These are phyloP conservation scores for Corymbia maculata DNA, from an alignment of 345 rosid species.

Conservation along the genomic window DNA sequence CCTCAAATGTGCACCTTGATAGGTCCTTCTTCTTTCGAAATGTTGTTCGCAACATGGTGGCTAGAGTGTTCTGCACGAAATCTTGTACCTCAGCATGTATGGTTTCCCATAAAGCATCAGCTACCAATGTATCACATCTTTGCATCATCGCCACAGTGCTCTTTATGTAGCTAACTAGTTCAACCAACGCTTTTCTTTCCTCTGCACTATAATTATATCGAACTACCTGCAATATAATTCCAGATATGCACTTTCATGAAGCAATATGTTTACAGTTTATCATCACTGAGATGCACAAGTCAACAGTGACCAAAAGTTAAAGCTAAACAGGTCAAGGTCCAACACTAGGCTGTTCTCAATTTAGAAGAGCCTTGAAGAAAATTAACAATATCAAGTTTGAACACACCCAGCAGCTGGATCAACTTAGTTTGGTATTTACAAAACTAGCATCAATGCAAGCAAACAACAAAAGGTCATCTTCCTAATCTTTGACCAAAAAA, in stretches of 20 bases:
- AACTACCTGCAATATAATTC: conserved; percentile 56
- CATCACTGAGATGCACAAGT: neutral
- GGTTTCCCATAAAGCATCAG: conserved; percentile 99
- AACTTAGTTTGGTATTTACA: neutral
- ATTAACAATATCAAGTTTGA: neutral
- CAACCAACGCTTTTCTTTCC: conserved; percentile 89
- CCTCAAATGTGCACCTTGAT: conserved; percentile 44
- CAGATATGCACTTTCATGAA: neutral
- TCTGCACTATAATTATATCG: conserved; percentile 85
- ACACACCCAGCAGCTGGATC: neutral
- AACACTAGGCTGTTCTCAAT: neutral
- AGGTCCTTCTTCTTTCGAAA: conserved; percentile 95
- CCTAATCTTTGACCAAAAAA: neutral
- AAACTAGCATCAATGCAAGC: neutral
- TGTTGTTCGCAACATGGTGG: conserved; percentile 88
- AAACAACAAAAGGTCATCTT: neutral
- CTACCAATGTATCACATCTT: conserved; percentile 80
- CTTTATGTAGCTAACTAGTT: conserved; percentile 92
- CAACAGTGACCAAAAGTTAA: neutral
- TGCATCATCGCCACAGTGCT: conserved; percentile 92
- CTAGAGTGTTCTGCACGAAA: conserved; percentile 95
- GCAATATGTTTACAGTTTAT: neutral
- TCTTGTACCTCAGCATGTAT: conserved; percentile 99
- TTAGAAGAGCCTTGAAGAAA: neutral
- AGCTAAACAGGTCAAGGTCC: neutral